Evolutionary conservation across 352 stramenopile species (phyloP).

Genomic region (Globisporangium yorkense): DNA sequence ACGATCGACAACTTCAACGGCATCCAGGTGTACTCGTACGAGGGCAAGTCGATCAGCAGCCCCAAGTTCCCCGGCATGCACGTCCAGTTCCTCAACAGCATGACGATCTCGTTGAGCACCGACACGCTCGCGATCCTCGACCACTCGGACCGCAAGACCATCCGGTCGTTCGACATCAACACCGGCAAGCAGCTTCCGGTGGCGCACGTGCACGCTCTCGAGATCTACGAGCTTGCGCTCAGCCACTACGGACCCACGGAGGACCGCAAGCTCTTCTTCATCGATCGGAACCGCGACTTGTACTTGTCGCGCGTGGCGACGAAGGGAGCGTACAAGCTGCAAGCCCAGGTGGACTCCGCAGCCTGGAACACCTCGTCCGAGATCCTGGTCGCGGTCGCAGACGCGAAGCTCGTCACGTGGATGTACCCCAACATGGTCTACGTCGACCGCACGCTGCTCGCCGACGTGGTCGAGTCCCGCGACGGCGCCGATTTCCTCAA

Average conservation of each 20-base stretch:
- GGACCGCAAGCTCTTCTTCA: conserved; percentile 85
- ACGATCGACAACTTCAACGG: conserved; percentile 87
- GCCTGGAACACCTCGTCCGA: conserved; percentile 88
- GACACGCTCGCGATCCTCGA: conserved; percentile 89
- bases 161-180: conserved; percentile 87
- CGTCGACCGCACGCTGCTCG: conserved; percentile 88
- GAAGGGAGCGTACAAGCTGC: conserved; percentile 79
- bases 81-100: conserved; percentile 82
- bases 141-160: conserved; percentile 81
- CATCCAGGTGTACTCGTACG: conserved; percentile 91
- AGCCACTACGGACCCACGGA: conserved; percentile 67
- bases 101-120: conserved; percentile 80
- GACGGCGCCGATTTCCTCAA: conserved; percentile 84
- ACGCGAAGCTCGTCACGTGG: conserved; percentile 88
- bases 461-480: conserved; percentile 63
- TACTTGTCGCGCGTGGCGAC: conserved; percentile 61
- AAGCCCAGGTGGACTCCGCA: conserved; percentile 87
- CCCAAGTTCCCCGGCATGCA: conserved; percentile 86
- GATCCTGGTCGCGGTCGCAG: conserved; percentile 83
- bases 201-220: conserved; percentile 56
- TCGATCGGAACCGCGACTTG: conserved; percentile 85
- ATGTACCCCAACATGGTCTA: conserved; percentile 90
- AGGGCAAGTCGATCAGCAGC: conserved; percentile 85
- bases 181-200: conserved; percentile 75
- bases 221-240: conserved; percentile 81